A percentile compares a stretch with the other conserved stretches of the same genome.
These are phyloP conservation scores for Thelephora terrestris DNA, from an alignment of 1,284 basidiomycete genomes.

Conservation along the genomic window DNA sequence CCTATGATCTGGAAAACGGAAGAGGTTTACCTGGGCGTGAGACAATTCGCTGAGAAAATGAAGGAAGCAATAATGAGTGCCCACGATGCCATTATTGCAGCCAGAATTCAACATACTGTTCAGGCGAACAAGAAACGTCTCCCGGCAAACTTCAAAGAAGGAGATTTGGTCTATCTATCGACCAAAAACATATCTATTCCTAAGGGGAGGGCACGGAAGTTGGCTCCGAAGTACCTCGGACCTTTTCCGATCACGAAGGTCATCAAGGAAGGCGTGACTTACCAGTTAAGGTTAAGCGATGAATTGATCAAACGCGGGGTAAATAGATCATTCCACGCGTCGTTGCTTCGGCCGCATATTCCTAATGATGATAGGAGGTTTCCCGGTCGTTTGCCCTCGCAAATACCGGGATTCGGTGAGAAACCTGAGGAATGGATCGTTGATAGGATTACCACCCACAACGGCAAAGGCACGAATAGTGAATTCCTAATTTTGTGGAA, in stretches of 20 bases:
- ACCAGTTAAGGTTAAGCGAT: constrained; percentile 17
- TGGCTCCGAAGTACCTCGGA: constrained; percentile 20
- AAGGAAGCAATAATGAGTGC: neutral
- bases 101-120: neutral
- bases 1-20: too few relatives aligned
- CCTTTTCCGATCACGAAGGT: constrained; percentile 8
- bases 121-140: constrained; percentile 1
- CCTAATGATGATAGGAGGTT: constrained; percentile 22
- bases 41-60: too few relatives aligned
- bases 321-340: constrained; percentile 23
- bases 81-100: neutral
- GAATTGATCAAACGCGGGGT: constrained; percentile 17
- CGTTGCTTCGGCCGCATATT: constrained; percentile 17
- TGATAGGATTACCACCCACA: constrained; percentile 20
- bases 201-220: constrained; percentile 14
- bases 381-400: constrained; percentile 14
- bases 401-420: constrained; percentile 9
- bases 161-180: too few relatives aligned
- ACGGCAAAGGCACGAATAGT: constrained; percentile 14
- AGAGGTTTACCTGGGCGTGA: too few relatives aligned
- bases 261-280: constrained; percentile 9
- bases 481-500: constrained; percentile 26
- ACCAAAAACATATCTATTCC: too few relatives aligned
- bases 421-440: constrained; percentile 24
- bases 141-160: constrained; percentile 6